Conservation (phyloP, 2,329 filamentous ascomycete genomes). For the Didymella exigua region DNA sequence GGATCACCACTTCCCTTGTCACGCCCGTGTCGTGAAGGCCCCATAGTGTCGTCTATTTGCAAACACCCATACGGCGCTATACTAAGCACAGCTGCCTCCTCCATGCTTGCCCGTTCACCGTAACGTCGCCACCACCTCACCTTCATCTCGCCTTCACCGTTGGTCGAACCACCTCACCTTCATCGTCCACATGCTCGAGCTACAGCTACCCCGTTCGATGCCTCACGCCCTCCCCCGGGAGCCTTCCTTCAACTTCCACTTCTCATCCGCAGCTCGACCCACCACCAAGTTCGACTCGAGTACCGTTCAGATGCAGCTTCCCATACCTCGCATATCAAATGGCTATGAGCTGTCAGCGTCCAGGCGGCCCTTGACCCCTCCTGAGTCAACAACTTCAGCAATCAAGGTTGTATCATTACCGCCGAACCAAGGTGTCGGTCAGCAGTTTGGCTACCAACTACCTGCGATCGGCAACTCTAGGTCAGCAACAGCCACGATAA, state of each 20-base stretch:
- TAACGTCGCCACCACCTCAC: conserved; percentile 20
- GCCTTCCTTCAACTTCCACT: conserved; percentile 43
- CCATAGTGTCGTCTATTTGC: conserved; percentile 19
- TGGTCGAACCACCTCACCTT: conserved; percentile 14
- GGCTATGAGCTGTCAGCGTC: conserved; percentile 31
- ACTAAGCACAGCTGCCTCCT: conserved; percentile 21
- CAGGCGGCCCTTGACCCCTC: conserved; percentile 42
- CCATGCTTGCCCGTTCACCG: conserved; percentile 18
- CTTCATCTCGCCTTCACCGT: conserved; percentile 14
- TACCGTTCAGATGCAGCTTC: conserved; percentile 42
- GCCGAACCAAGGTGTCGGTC: conserved; percentile 32
- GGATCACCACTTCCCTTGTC: conserved; percentile 18
- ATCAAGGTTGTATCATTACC: conserved; percentile 42
- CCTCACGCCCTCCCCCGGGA: conserved; percentile 48
- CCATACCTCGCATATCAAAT: conserved; percentile 33
- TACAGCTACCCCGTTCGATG: conserved; percentile 50
- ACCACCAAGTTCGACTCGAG: conserved; percentile 36
- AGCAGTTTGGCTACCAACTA: conserved; percentile 43
- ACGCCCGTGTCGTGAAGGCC: conserved; percentile 13
- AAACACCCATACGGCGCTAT: conserved; percentile 19
- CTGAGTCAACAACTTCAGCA: conserved; percentile 40
- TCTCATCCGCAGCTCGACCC: conserved; percentile 27
- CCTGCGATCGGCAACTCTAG: conserved; percentile 46
- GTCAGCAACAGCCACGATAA: conserved; percentile 25
- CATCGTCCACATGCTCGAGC: conserved; percentile 47